These are phyloP conservation scores for Ophiostoma fasciatum DNA, from an alignment of 2,329 filamentous ascomycete genomes.

Conservation along the genomic window DNA sequence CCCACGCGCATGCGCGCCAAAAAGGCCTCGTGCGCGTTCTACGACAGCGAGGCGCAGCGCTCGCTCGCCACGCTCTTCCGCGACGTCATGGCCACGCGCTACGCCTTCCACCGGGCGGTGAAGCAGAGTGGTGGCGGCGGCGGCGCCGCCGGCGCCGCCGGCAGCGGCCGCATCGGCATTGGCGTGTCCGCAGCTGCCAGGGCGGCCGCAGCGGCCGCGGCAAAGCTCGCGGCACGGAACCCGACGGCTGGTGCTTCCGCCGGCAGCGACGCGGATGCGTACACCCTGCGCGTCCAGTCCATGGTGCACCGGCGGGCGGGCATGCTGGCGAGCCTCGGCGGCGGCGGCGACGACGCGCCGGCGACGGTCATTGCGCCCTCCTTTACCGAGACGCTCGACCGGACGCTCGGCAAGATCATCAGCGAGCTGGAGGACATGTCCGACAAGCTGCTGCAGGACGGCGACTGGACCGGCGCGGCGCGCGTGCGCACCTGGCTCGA, in stretches of 20 bases:
- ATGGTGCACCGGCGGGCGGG: too few relatives aligned
- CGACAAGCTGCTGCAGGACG: constrained; percentile 10
- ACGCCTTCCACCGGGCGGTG: constrained; percentile 9
- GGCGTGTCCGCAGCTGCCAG: neutral
- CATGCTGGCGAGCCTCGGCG: neutral
- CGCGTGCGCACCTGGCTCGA: constrained; percentile 7
- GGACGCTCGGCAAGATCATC: constrained; percentile 5
- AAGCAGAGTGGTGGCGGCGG: constrained; percentile 2
- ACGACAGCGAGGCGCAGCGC: constrained; percentile 8
- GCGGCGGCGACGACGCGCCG: neutral
- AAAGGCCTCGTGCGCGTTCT: constrained; percentile 1
- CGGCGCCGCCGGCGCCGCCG: neutral
- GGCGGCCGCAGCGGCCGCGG: constrained; percentile 1
- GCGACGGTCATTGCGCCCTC: neutral
- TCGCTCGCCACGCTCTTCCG: constrained; percentile 5
- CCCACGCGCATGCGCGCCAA: constrained; percentile 6
- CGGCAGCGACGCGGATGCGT: too few relatives aligned
- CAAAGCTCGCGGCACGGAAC: neutral
- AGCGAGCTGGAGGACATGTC: constrained; percentile 11
- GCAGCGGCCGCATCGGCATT: neutral
- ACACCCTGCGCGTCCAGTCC: too few relatives aligned
- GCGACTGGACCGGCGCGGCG: constrained; percentile 8
- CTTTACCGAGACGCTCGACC: constrained; percentile 8
- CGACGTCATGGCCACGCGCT: constrained; percentile 9
- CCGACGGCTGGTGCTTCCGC: too few relatives aligned